These are phyloP conservation scores for Primulina huaijiensis DNA, from an alignment of 257 asterid species.

Conservation along the genomic window DNA sequence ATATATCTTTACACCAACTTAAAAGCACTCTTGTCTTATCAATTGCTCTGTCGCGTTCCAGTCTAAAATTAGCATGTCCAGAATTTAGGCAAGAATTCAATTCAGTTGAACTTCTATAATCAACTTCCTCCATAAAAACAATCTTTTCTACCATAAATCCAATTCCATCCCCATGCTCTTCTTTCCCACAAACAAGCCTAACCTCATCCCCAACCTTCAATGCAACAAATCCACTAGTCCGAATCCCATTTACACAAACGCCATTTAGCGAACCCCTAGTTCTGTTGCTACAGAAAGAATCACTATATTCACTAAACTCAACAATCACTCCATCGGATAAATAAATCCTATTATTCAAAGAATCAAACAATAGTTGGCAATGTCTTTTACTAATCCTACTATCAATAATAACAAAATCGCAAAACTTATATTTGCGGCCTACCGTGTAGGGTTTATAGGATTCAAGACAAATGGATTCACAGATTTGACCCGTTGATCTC, in stretches of 20 bases:
- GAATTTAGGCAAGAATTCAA: constrained; percentile 13
- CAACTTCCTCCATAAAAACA: constrained; percentile 52
- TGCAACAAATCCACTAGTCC: constrained; percentile 47
- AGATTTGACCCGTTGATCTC: constrained; percentile 34
- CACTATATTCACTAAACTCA: constrained; percentile 27
- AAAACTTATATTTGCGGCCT: constrained; percentile 49
- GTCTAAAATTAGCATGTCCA: constrained; percentile 20
- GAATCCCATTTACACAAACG: constrained; percentile 59
- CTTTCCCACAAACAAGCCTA: constrained; percentile 47
- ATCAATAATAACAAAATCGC: constrained; percentile 58
- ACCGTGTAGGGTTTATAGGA: constrained; percentile 58
- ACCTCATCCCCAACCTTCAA: constrained; percentile 68
- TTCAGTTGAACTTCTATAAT: constrained; percentile 27
- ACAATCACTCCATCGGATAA: constrained; percentile 59
- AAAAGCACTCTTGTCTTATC: constrained; percentile 42
- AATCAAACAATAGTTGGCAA: constrained; percentile 60
- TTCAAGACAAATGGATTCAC: constrained; percentile 46
- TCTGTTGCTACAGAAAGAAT: constrained; percentile 29
- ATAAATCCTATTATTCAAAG: constrained; percentile 43
- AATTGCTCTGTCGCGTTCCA: constrained; percentile 27
- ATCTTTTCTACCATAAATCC: constrained; percentile 64
- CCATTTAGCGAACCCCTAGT: constrained; percentile 66
- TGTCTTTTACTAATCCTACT: constrained; percentile 63
- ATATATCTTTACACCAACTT: constrained; percentile 63
- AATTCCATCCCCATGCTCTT: constrained; percentile 32